These are phyloP conservation scores for Pestalotiopsis sp. DNA, from an alignment of 2,329 filamentous ascomycete genomes.

Conservation along the genomic window DNA sequence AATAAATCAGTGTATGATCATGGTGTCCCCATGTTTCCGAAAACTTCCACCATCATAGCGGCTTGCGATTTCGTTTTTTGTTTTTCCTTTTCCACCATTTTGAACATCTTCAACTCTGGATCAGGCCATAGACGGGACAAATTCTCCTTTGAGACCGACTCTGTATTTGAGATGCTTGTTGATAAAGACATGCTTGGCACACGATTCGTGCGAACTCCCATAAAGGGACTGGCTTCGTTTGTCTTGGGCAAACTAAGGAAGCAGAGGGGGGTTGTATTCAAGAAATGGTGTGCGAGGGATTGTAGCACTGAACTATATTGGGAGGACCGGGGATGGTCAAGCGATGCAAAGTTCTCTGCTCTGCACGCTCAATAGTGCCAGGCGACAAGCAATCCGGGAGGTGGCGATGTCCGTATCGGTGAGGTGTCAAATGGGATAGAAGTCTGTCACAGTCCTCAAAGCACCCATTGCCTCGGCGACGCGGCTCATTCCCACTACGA, in stretches of 20 bases:
- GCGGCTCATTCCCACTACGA: background rate
- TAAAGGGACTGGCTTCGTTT: background rate
- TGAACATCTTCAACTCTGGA: conserved; percentile 12
- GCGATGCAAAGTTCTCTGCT: background rate
- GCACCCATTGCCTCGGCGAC: too few species aligned
- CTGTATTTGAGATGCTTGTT: background rate
- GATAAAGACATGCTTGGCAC: background rate
- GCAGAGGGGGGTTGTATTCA: background rate
- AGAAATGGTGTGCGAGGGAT: background rate
- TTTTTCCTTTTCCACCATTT: conserved; percentile 7
- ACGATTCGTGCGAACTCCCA: background rate
- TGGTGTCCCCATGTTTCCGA: background rate
- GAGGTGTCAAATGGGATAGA: background rate
- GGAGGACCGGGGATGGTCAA: background rate
- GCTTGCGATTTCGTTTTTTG: conserved; percentile 14
- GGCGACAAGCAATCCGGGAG: background rate
- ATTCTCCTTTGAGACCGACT: background rate
- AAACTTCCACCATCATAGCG: conserved; percentile 13
- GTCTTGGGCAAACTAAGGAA: background rate
- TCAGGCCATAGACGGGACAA: conserved; percentile 1
- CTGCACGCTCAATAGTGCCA: background rate
- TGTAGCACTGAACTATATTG: background rate
- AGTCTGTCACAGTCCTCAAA: too few species aligned
- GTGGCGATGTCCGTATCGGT: background rate
- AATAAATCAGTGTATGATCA: conserved; percentile 27